phyloP scores from a whole-genome alignment of 2,329 filamentous ascomycete genomes.

The Nemania sp. region DNA sequence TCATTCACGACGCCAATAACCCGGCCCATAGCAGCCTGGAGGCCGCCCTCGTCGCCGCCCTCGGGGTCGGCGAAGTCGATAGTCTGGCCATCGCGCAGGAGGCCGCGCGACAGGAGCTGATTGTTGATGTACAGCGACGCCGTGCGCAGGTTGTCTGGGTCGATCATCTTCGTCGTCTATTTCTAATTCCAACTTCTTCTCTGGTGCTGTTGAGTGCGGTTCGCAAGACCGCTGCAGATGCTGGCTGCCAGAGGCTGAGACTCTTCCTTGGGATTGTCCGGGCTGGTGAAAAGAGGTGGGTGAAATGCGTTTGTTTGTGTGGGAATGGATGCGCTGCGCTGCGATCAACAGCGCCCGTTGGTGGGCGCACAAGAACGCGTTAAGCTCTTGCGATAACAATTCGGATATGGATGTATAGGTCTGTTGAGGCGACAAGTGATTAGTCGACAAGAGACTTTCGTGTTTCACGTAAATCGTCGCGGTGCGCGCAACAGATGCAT shows the following conservation, averaged over 20 bases:
- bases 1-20: conserved; percentile 96
- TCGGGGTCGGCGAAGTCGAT: conserved; percentile 83
- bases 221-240: no score
- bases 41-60: conserved; percentile 62
- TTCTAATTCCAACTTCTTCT: no score
- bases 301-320: no score
- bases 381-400: no score
- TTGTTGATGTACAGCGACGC: conserved; percentile 75
- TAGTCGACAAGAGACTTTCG: neutral
- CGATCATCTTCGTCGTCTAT: conserved; percentile 42
- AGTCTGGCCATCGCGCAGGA: conserved; percentile 67
- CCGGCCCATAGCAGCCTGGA: conserved; percentile 71
- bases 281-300: no score
- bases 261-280: no score
- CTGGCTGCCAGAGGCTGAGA: no score
- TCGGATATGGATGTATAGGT: no score
- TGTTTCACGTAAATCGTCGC: neutral
- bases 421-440: neutral
- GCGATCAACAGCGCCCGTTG: no score
- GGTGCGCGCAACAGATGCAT: neutral
- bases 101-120: conserved; percentile 66
- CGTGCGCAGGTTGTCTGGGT: conserved; percentile 64
- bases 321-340: no score
- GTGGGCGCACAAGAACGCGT: no score
- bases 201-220: no score